Base-by-base conservation (phyloP, 305 asterid species). In the Fraxinus ornus region DNA sequence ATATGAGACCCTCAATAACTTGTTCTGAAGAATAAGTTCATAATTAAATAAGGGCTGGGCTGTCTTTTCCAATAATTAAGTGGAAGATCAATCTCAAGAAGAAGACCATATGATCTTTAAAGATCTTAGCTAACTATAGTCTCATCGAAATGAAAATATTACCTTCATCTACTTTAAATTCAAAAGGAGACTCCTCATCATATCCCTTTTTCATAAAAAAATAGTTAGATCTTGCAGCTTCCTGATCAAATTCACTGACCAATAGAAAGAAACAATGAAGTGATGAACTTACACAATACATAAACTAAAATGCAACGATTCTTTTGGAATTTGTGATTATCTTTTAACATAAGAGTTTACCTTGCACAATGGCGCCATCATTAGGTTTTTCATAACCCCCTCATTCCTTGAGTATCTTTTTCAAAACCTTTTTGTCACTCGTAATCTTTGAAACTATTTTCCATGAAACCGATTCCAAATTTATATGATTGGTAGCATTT, bases 141-240 rank as follows among this genome's bases (percentile, higher is more conserved):
- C 15, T 7, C 19, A 41, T 41, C 41, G 3, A 68, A 9, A 52
- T 17, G 64, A 52, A 17, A 66, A 4, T n/a, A 6, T 62, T 86
- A 95, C 98, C 99, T 80, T 93, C 98, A 79, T 95, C 97, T 0
- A 91, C 90, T 82, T 89, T 93, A 75, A 94, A 95, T 86, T 90
- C 95, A 1, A 91, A 90, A 35, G 91, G 96, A 47, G 92, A 94
- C 21, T 90, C 91, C 21, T 89, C 93, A 28, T 86, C 91, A 2
- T 90, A 85, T 3, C 97, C 97, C 83, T 90, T 94, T 83, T 83
- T 90, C 4, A 88, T 12, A n/a, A n/a, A 39, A 93, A 93, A 22
- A 91, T 83, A 24, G 93, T 91, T 55, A 97, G 95, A 80, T 95
- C 98, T 41, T 86, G 90, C 79, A 92, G 83, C 91, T 90, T 95